Base-by-base conservation (phyloP, 1,284 basidiomycete species). In the Afroboletus lepidellus region DNA sequence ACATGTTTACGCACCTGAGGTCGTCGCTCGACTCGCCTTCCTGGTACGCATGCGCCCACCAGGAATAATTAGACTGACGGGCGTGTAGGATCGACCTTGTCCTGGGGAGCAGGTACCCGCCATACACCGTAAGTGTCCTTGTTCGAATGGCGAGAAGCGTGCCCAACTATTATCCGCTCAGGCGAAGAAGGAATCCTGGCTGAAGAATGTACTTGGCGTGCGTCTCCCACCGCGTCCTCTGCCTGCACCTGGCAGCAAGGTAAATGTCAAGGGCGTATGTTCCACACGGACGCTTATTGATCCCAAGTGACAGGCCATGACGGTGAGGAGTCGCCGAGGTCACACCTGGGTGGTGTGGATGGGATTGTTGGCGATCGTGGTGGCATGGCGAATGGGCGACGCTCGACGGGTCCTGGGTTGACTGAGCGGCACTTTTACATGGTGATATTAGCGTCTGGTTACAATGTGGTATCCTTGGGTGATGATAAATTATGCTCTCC, bases 1-100 rank as follows among this genome's bases (percentile, higher is more conserved):
- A 87, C 52, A 73, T 77, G 61, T 89, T 90, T 70, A 87, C 85
- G 0, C 87, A 90, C 60, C 59, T 78, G 16, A 76, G 87, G 48
- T 59, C 80, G 8, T 79, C 82, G 0, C 54, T 89, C 32, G 83
- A 88, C 62, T 77, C 77, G 3, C 87, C 87, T n/a, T 67, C 74
- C 59, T 86, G 83, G 86, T 85, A 59, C 16, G 69, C 60, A 4
- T 30, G 36, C 8, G 23, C 15, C 11, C 5, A 33, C 16, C 12
- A 33, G 12, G 3, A 24, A 15, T 6, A 30, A 48, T 54, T 15
- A 59, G 37, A 30, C 5, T 11, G 24, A 44, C 8, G 37, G 13
- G 47, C 36, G 38, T 41, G 7, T 55, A 85, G 85, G 80, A 56
- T 83, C 41, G 86, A 88, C 62, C 66, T 61, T 44, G 59, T 85